Evolutionary conservation across 805 yeast genomes (phyloP), one percentile per base, ranked within the genome.

Genomic region (Yamadazyma ubonensis): DNA sequence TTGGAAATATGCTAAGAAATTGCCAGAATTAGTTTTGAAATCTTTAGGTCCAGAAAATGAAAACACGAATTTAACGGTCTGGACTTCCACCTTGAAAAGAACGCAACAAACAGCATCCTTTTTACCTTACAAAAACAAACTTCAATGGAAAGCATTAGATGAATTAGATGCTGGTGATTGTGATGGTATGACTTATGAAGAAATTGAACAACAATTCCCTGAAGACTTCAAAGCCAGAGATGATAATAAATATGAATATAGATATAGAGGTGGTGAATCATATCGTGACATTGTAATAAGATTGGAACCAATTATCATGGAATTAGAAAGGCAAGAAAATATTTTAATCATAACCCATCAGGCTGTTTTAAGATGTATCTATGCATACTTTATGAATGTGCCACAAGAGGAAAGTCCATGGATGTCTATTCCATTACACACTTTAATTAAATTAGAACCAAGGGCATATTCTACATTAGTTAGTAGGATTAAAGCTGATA

Each of bases 391-490:
- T 58, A 93, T 93, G 98, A 91, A 93, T 58, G 95, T 93, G 14
- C 96, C 97, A 4, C 98, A 91, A 61, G 96, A 91, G 53, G 91
- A 88, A 60, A 79, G 90, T 43, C 99, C 99, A 4, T 93, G 99
- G 99, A 89, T 93, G 96, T 87, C 95, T 28, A 95, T 93, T 43
- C 99, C 99, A 5, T 70, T 93, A 53, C 99, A 93, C 58, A 93
- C 99, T 0, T 68, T 93, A 59, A 93, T 93, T 54, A 85, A 88
- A 57, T 70, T 93, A 47, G 98, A 93, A 59, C 96, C 97, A n/a
- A 75, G 95, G 42, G 96, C 99, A 0, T 90, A 87, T 55, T 83
- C 82, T 36, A 90, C 99, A 0, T 65, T 81, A 30, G 98, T 90
- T 12, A 84, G 91, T 14, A 75, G 95, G 52, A 86, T 93, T 43